Percentiles rank a stretch among this genome's conserved stretches.
phyloP scores from a whole-genome alignment of 305 asterid species.

The Striga hermonthica region DNA sequence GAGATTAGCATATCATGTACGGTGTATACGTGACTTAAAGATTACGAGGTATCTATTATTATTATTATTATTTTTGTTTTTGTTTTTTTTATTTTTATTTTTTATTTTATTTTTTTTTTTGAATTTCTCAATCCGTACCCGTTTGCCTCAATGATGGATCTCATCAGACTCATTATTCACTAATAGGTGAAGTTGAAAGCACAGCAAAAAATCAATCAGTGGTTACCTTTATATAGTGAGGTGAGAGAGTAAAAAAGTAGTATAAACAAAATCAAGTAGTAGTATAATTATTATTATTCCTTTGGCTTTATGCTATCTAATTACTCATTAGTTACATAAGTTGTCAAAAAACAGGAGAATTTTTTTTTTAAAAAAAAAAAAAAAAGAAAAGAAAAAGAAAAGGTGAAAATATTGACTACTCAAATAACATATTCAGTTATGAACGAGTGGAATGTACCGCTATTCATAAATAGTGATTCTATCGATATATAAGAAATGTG shows the following conservation, averaged over 20 bases:
- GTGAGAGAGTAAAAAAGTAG: conserved; percentile 38
- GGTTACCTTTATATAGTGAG: conserved; percentile 31
- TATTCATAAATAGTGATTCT: no score
- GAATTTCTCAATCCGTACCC: neutral
- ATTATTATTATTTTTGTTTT: no score
- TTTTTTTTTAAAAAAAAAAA: no score
- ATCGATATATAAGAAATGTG: no score
- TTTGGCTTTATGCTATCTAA: conserved; percentile 46
- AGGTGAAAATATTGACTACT: conserved; percentile 48
- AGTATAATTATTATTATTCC: conserved; percentile 23
- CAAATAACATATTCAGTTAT: no score
- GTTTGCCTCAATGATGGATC: neutral
- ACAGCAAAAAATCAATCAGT: conserved; percentile 31
- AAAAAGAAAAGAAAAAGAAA: conserved; percentile 29
- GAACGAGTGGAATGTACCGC: no score
- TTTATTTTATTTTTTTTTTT: no score
- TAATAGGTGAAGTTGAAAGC: neutral
- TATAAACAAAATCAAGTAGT: conserved; percentile 28
- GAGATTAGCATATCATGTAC: no score
- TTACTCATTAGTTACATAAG: conserved; percentile 40
- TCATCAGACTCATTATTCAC: neutral
- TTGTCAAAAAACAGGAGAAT: conserved; percentile 17
- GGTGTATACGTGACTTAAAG: no score
- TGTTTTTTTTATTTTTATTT: no score
- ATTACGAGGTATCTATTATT: no score